Evolutionary conservation across 768 basidiomycete genomes (phyloP), one percentile per base, ranked within the genome.

Genomic region (Suillus sp.): DNA sequence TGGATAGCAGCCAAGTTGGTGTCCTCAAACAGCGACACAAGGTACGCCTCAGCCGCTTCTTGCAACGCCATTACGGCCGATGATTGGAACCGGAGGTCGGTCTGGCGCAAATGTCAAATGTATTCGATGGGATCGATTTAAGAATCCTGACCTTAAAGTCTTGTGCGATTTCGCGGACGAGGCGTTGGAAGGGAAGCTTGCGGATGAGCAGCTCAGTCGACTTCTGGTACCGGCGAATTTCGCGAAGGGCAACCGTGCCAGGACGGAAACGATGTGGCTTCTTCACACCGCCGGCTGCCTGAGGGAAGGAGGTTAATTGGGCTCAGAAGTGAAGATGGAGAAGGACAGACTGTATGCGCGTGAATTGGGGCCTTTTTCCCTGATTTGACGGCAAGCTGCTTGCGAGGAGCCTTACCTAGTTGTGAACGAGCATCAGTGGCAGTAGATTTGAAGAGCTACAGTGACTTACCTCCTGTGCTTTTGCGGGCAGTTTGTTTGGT

Each of bases 141-240:
- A 7, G 62, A 64, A 77, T 51, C 7, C 13, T 45, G 47, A 90
- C 90, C 84, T 94, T 93, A 84, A 92, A 94, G 73, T 93, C 92
- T 79, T 93, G 91, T 32, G 93, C 91, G 68, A 95, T 94, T 77
- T 95, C 93, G 78, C 89, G 89, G 2, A 95, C 89, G 47, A 94
- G 87, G 66, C 92, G 87, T 81, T 94, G 91, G 89, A 95, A 94
- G 60, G 92, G 92, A 61, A 93, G 85, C 79, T 93, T 94, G 71
- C 91, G 85, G 74, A 94, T 93, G 58, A 94, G 82, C 65, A 93
- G 81, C 79, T 94, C 91, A 59, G 91, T 93, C 65, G 90, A 92
- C 80, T 91, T 92, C 79, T 94, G 92, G 84, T 93, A 93, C 48
- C 91, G 84, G 76, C 91, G 79, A 73, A 94, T 93, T 80, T 94